These are phyloP conservation scores for Wickerhamiella galacta DNA, from an alignment of 805 yeast genomes.

Conservation along the genomic window DNA sequence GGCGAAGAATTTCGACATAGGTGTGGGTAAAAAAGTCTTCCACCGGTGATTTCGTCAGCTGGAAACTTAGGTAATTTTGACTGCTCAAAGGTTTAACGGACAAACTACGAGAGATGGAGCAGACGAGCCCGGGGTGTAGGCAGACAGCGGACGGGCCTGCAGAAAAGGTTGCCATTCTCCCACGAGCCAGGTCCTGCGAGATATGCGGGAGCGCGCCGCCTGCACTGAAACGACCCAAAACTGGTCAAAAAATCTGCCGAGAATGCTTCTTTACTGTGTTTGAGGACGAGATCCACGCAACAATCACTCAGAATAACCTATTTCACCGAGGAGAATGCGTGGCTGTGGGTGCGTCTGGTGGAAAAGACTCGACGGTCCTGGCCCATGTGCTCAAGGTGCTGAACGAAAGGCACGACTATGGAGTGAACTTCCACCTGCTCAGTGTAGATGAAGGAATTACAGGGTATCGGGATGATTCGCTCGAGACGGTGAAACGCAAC, in stretches of 20 bases:
- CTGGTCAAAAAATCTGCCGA: slow-evolving; percentile 75
- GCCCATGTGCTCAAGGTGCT: slow-evolving; percentile 76
- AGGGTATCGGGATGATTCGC: slow-evolving; percentile 92
- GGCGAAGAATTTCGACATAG: slow-evolving; percentile 86
- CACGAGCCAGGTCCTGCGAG: slow-evolving; percentile 36
- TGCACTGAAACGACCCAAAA: slow-evolving; percentile 80
- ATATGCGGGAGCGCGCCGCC: slow-evolving; percentile 72
- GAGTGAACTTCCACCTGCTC: slow-evolving; percentile 63
- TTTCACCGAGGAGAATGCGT: slow-evolving; percentile 71
- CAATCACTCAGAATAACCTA: slow-evolving; percentile 52
- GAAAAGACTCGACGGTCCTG: slow-evolving; percentile 91
- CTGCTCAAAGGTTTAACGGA: too few species aligned
- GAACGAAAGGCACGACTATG: slow-evolving; percentile 78
- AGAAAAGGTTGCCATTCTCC: slow-evolving; percentile 3
- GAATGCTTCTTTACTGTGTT: slow-evolving; percentile 78
- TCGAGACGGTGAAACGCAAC: slow-evolving; percentile 92
- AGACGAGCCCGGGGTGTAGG: too few species aligned
- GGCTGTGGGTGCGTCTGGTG: slow-evolving; percentile 98
- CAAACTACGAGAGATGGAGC: too few species aligned
- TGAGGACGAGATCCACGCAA: slow-evolving; percentile 89
- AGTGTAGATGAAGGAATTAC: slow-evolving; percentile 94
- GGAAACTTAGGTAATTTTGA: too few species aligned
- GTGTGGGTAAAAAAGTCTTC: neutral
- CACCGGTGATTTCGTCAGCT: too few species aligned
- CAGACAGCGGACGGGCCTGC: neutral